Conservation (phyloP, 768 basidiomycete species). For the Hericium rajendrae region DNA sequence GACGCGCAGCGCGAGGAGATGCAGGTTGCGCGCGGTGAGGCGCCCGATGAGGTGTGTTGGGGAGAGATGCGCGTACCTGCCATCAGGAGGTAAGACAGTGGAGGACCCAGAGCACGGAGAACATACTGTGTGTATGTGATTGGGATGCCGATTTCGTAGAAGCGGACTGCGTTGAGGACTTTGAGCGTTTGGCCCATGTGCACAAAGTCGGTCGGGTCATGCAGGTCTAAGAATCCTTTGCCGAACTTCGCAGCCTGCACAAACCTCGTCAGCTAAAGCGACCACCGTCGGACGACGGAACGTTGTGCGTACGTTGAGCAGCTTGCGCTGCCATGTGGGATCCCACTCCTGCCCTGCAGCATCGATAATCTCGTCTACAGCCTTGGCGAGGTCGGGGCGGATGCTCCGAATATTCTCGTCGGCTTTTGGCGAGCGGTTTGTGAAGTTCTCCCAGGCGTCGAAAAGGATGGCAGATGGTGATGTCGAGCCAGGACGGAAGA, state of each 20-base stretch:
- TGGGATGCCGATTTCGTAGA: constrained; percentile 88
- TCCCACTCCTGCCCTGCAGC: constrained; percentile 93
- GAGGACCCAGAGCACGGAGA: neutral
- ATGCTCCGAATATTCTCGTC: constrained; percentile 89
- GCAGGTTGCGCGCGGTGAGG: constrained; percentile 78
- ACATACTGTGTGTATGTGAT: constrained; percentile 80
- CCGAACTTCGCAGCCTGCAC: constrained; percentile 92
- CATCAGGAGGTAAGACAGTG: constrained; percentile 1
- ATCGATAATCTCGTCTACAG: constrained; percentile 88
- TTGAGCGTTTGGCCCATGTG: constrained; percentile 88
- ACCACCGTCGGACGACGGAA: neutral
- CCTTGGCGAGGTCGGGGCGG: constrained; percentile 72
- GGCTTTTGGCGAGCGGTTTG: constrained; percentile 76
- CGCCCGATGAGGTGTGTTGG: constrained; percentile 75
- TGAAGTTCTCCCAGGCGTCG: constrained; percentile 88
- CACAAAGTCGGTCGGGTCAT: constrained; percentile 88
- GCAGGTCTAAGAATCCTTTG: constrained; percentile 84
- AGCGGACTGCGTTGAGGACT: constrained; percentile 87
- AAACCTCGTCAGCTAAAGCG: neutral
- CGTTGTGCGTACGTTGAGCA: constrained; percentile 57
- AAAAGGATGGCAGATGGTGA: constrained; percentile 86
- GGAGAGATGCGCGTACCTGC: constrained; percentile 73
- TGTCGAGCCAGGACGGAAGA: constrained; percentile 89
- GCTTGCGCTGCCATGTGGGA: constrained; percentile 76
- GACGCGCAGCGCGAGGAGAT: constrained; percentile 86